Evolutionary conservation across 306 rosid genomes (phyloP), one percentile per base, ranked within the genome.

Genomic region (Elaeagnus macrophylla): DNA sequence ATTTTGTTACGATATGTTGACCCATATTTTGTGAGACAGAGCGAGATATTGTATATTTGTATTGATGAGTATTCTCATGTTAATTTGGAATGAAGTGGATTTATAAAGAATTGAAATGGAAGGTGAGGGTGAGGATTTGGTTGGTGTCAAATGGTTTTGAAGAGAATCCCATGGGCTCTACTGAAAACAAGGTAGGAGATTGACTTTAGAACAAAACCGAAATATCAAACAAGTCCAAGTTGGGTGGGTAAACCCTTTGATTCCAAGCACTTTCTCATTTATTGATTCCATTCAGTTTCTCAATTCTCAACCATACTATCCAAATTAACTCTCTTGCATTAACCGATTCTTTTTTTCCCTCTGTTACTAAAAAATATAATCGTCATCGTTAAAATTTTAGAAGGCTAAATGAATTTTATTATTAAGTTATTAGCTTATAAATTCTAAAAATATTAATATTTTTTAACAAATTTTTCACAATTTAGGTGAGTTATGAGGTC

Each of bases 121-220:
- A 37, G 16, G n/a, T 11, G 15, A 5, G 35, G 40, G 56, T 18
- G 12, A 9, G 52, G 57, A 16, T n/a, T n/a, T 15, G 49, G 66
- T 51, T 61, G 77, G 61, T 39, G 57, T 51, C 61, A 56, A 56
- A 64, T 68, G 72, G 78, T 68, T 64, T 77, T 42, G 9, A 37
- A 25, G 56, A 32, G 16, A 25, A 72, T 47, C 63, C 46, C 50
- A 18, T 61, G 78, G 72, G 75, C 75, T 51, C 17, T 10, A 10
- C 0, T 39, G 13, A 39, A 67, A 64, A 41, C 73, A 50, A 52
- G 67, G 59, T 72, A 72, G 77, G 72, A 60, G 9, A 37, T 9
- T 10, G n/a, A 10, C 9, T 15, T 9, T 7, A 8, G 9, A 11
- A 17, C 10, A 15, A 54, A 2, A 10, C 25, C n/a, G n/a, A n/a